Percentiles rank a stretch among this genome's conserved stretches.
phyloP scores from a whole-genome alignment of 148 eudicot genomes.

The Heliosperma pusillum region DNA sequence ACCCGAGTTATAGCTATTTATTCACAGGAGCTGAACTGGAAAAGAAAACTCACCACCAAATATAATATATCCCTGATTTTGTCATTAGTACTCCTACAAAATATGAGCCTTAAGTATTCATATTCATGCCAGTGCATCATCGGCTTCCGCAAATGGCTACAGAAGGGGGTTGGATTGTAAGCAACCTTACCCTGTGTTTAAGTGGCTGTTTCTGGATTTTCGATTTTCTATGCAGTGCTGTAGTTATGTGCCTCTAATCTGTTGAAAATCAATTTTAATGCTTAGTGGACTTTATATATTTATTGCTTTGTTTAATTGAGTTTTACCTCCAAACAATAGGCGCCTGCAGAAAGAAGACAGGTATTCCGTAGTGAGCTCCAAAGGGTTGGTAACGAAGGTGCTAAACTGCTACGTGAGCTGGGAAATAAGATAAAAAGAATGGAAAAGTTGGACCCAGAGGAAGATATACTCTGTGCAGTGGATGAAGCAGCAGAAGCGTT shows the following conservation, averaged over 20 bases:
- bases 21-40: too few relatives aligned
- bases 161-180: too few relatives aligned
- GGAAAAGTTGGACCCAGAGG: constrained; percentile 56
- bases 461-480: constrained; percentile 50
- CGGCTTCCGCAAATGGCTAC: too few relatives aligned
- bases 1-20: too few relatives aligned
- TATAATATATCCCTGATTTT: too few relatives aligned
- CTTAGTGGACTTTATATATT: not conserved
- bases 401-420: constrained; percentile 61
- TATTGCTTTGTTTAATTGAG: not conserved
- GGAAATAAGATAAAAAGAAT: constrained; percentile 66
- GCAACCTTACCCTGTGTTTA: too few relatives aligned
- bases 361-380: constrained; percentile 65
- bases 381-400: constrained; percentile 75
- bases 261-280: not conserved
- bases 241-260: too few relatives aligned
- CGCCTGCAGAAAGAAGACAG: constrained; percentile 73
- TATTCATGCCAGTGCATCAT: too few relatives aligned
- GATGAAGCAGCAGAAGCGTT: constrained; percentile 66
- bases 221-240: not conserved
- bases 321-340: constrained; percentile 36
- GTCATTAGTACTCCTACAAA: too few relatives aligned
- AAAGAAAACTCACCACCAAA: too few relatives aligned
- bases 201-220: not conserved
- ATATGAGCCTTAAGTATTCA: too few relatives aligned